Conservation (phyloP, 2,329 filamentous ascomycete genomes). For the Talaromyces islandicus region DNA sequence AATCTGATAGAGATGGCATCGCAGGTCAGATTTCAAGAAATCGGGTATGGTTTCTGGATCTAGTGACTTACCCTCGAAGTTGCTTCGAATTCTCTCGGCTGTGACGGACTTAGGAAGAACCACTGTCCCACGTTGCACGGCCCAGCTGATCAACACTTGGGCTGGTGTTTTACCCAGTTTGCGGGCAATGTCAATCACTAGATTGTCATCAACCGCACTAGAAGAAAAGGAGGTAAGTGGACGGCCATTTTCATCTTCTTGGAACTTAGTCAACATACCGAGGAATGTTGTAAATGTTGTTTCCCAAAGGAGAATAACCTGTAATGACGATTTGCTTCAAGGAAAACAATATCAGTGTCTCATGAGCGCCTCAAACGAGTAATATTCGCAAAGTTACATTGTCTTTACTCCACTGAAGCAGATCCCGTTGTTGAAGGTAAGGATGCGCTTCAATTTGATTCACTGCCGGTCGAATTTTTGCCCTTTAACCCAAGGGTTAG, state of each 20-base stretch:
- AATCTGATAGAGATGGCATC: constrained; percentile 15
- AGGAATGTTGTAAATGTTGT: constrained; percentile 29
- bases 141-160: constrained; percentile 51
- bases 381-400: constrained; percentile 4
- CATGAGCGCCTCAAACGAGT: background rate
- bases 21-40: background rate
- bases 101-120: constrained; percentile 53
- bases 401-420: constrained; percentile 18
- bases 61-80: constrained; percentile 36
- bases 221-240: constrained; percentile 42
- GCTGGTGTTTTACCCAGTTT: constrained; percentile 55
- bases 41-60: background rate
- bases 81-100: constrained; percentile 44
- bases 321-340: constrained; percentile 39
- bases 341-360: background rate
- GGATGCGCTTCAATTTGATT: constrained; percentile 24
- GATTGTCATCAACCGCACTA: constrained; percentile 55
- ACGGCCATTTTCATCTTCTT: constrained; percentile 27
- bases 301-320: constrained; percentile 45
- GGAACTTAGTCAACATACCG: constrained; percentile 16
- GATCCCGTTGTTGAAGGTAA: constrained; percentile 23
- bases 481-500: constrained; percentile 1
- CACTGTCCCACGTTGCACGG: constrained; percentile 48
- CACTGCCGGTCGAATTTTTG: constrained; percentile 19
- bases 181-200: constrained; percentile 57